These are phyloP conservation scores for Curvularia eragrostidis DNA, from an alignment of 2,329 filamentous ascomycete genomes.

Conservation along the genomic window DNA sequence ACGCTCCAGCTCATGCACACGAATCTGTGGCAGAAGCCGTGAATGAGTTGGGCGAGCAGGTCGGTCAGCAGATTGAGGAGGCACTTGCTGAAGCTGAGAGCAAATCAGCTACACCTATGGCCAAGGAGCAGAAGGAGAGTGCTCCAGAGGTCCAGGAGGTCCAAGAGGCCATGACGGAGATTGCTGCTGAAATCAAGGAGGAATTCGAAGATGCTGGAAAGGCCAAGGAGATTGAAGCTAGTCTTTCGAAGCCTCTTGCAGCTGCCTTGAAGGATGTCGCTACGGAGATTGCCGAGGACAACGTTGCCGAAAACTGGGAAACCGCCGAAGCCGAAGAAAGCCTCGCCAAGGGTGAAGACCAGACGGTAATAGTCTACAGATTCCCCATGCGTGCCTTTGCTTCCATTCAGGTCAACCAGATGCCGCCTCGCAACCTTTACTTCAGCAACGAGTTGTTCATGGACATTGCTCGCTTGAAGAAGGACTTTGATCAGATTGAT, in stretches of 20 bases:
- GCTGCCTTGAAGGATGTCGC: slow-evolving; percentile 65
- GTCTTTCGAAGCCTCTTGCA: slow-evolving; percentile 60
- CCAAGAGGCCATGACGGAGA: slow-evolving; percentile 61
- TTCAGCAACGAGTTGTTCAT: slow-evolving; percentile 84
- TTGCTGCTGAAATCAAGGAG: slow-evolving; percentile 52
- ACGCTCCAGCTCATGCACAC: slow-evolving; percentile 38
- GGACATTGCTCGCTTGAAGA: slow-evolving; percentile 93
- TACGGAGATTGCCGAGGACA: slow-evolving; percentile 61
- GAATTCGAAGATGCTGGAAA: slow-evolving; percentile 63
- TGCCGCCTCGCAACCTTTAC: slow-evolving; percentile 63
- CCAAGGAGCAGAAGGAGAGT: slow-evolving; percentile 49
- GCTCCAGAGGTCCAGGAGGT: slow-evolving; percentile 60
- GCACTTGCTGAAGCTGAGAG: slow-evolving; percentile 62
- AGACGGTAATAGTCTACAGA: slow-evolving; percentile 83
- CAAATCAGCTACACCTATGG: slow-evolving; percentile 51
- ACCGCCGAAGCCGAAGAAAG: slow-evolving; percentile 77
- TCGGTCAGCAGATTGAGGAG: slow-evolving; percentile 68
- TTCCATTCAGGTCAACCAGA: slow-evolving; percentile 73
- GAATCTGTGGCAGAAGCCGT: slow-evolving; percentile 77
- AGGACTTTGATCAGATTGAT: slow-evolving; percentile 97
- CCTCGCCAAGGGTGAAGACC: slow-evolving; percentile 70
- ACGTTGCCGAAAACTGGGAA: slow-evolving; percentile 88
- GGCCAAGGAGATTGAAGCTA: slow-evolving; percentile 61
- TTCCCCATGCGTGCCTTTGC: slow-evolving; percentile 98
- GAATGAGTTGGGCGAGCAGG: slow-evolving; percentile 67